phyloP scores from a whole-genome alignment of 202 grass and related monocot species.

The Cymbopogon flexuosus region DNA sequence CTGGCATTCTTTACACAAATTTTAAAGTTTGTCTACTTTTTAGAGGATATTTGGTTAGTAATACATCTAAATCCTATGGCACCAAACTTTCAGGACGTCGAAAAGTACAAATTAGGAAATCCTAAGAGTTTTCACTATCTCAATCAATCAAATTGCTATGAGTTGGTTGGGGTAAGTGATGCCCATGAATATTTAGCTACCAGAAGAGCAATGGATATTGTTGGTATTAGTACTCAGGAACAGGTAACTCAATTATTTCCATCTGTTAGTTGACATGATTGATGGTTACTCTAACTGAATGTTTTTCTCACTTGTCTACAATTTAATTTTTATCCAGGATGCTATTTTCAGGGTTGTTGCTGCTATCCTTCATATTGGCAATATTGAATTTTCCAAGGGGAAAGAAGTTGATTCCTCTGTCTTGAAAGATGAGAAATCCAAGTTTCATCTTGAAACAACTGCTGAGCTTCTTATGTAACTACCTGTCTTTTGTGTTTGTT shows the following conservation, averaged over 20 bases:
- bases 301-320: slow-evolving; percentile 36
- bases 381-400: slow-evolving; percentile 87
- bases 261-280: slow-evolving; percentile 25
- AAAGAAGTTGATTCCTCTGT: slow-evolving; percentile 84
- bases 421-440: slow-evolving; percentile 82
- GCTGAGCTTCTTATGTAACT: slow-evolving; percentile 84
- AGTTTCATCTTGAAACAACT: slow-evolving; percentile 81
- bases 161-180: slow-evolving; percentile 78
- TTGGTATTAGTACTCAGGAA: slow-evolving; percentile 75
- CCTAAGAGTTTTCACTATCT: slow-evolving; percentile 82
- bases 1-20: slow-evolving; percentile 21
- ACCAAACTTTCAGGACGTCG: slow-evolving; percentile 48
- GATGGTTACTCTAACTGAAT: slow-evolving; percentile 13
- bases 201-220: slow-evolving; percentile 91
- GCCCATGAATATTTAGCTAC: slow-evolving; percentile 80
- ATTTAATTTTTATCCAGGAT: slow-evolving; percentile 62
- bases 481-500: slow-evolving; percentile 27
- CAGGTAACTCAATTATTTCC: slow-evolving; percentile 52
- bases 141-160: slow-evolving; percentile 90
- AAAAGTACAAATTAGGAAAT: slow-evolving; percentile 76
- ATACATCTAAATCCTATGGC: slow-evolving; percentile 23
- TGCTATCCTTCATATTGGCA: slow-evolving; percentile 89
- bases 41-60: slow-evolving; percentile 5
- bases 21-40: slow-evolving; percentile 7
- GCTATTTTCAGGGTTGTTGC: slow-evolving; percentile 92